These are phyloP conservation scores for Populus davidiana DNA, from an alignment of 345 rosid genomes.

Conservation along the genomic window DNA sequence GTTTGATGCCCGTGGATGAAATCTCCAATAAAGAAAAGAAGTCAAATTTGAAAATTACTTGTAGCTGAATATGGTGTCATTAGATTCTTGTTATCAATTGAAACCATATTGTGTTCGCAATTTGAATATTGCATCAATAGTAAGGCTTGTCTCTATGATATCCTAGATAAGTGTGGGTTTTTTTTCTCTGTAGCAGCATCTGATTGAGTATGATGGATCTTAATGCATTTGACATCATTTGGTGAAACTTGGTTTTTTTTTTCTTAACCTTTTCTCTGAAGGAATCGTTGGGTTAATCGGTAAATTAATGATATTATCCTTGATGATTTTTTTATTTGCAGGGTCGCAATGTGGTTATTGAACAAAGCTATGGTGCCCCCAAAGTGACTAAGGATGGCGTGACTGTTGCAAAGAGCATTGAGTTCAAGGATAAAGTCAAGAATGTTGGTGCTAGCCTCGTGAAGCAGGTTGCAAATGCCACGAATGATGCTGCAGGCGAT, in stretches of 20 bases:
- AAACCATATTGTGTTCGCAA: background rate
- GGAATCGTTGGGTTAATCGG: background rate
- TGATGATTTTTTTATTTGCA: slow-evolving; percentile 17
- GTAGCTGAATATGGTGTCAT: background rate
- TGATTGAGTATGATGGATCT: background rate
- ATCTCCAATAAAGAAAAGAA: background rate
- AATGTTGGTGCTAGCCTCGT: slow-evolving; percentile 98
- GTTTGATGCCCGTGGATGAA: background rate
- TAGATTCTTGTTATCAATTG: background rate
- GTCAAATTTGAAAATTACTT: background rate
- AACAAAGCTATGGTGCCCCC: slow-evolving; percentile 95
- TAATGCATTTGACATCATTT: background rate
- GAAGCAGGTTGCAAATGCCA: slow-evolving; percentile 98
- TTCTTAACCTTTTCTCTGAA: background rate
- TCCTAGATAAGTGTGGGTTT: background rate
- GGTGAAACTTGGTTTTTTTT: background rate
- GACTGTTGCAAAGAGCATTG: slow-evolving; percentile 96
- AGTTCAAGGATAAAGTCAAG: slow-evolving; percentile 81
- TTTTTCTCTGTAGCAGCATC: background rate
- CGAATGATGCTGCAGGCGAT: slow-evolving; percentile 93
- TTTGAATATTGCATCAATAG: background rate
- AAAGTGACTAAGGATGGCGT: slow-evolving; percentile 99
- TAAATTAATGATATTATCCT: background rate
- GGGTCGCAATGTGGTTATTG: slow-evolving; percentile 95
- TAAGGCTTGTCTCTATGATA: background rate